Percentiles rank a stretch among this genome's conserved stretches.
These are phyloP conservation scores for Coriaria nepalensis DNA, from an alignment of 306 rosid genomes.

Conservation along the genomic window DNA sequence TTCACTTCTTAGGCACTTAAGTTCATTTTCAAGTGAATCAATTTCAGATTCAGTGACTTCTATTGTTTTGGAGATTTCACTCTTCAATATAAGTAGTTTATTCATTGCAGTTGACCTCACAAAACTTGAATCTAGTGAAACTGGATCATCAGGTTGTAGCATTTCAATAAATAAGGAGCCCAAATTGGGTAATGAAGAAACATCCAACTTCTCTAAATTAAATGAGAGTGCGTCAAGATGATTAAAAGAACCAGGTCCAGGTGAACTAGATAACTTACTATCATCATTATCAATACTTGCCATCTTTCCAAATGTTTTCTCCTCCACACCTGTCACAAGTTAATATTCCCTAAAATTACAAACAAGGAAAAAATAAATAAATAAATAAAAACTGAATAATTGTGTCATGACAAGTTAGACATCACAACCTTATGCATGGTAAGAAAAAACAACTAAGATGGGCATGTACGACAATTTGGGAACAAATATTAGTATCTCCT, in stretches of 20 bases:
- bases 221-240: constrained; percentile 32
- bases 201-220: constrained; percentile 62
- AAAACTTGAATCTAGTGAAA: constrained; percentile 36
- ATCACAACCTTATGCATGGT: no score
- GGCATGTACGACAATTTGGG: no score
- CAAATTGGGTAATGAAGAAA: constrained; percentile 36
- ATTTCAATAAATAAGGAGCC: constrained; percentile 45
- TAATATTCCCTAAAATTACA: not conserved
- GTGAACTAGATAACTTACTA: constrained; percentile 38
- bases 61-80: constrained; percentile 73
- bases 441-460: no score
- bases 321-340: constrained; percentile 59
- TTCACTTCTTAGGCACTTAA: constrained; percentile 43
- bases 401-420: not conserved
- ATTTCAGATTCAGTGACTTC: constrained; percentile 85
- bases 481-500: no score
- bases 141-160: constrained; percentile 53
- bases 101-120: constrained; percentile 47
- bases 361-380: not conserved
- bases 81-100: constrained; percentile 68
- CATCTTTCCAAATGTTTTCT: constrained; percentile 46
- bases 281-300: constrained; percentile 36
- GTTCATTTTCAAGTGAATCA: constrained; percentile 76
- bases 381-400: not conserved
- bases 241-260: constrained; percentile 34